Evolutionary conservation across 2,329 filamentous ascomycete species (phyloP), one percentile per base, ranked within the genome.

Genomic region (Aspergillus ibericus): DNA sequence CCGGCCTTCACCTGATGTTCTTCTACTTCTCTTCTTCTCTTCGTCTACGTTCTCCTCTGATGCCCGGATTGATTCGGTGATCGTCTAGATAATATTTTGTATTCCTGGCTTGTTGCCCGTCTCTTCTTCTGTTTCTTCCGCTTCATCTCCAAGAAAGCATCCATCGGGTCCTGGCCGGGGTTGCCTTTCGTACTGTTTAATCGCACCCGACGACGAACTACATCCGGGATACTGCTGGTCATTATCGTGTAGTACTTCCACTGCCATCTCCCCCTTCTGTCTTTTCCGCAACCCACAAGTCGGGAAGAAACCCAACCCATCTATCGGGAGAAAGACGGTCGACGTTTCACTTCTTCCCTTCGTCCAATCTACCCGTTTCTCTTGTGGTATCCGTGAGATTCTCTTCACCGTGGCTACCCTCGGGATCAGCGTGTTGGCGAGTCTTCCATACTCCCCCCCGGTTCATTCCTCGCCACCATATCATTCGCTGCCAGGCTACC

Each of bases 361-460:
- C 38, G 42, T 59, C 40, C 53, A 51, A 51, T 10, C 55, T 35
- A 3, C n/a, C 48, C 54, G 55, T 48, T 35, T 53, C 58, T 53
- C 27, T 42, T 15, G 25, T 27, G 50, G 35, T 22, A 55, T 55
- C 49, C 52, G 50, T 60, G 18, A 44, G 40, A 52, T 47, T 52
- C 38, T 61, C 50, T 64, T 68, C 74, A 76, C 61, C 71, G 72
- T 77, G 75, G 76, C 75, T 72, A 73, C 73, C 61, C 68, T 77
- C 59, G 74, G 71, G 61, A 70, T 74, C 64, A 72, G 67, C 65
- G 70, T 72, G 63, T 71, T 71, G 60, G 69, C 68, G 60, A 61
- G 52, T 49, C 61, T 71, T 55, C 65, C 73, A 57, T 75, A 75
- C 59, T 61, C 73, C 46, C 64, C 66, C 53, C 62, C 72, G 57